Base-by-base conservation (phyloP, 2,329 filamentous ascomycete genomes). In the Phymatotrichopsis omnivora region DNA sequence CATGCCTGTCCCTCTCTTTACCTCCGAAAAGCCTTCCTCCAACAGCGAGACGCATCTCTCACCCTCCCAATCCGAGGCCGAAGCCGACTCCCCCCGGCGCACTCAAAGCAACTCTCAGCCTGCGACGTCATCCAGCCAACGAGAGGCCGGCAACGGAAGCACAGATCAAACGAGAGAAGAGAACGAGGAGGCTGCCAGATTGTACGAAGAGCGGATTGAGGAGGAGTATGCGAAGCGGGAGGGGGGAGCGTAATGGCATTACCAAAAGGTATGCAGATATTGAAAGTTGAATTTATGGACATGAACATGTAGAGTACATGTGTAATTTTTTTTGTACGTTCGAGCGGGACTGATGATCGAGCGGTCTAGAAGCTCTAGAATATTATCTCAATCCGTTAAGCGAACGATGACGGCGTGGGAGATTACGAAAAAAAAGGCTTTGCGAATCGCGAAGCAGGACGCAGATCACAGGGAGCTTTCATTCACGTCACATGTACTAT, bases 201-300 rank as follows among this genome's bases (percentile, higher is more conserved):
- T 53, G n/a, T 59, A 59, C 31, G 52, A 57, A 32, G 57, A 60
- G 46, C 47, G 48, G 19, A 60, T 60, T 20, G 58, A 59, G 49
- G 58, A 60, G 24, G 57, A 60, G 46, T 60, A 60, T 49, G 57
- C 57, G 3, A 60, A 60, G 31, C 31, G 57, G 20, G 57, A 60
- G 43, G 57, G 57, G 24, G 57, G 57, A 14, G 57, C 57, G 47
- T 60, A 53, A 24, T 2, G n/a, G n/a, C n/a, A n/a, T n/a, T n/a
- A n/a, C n/a, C n/a, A n/a, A n/a, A n/a, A n/a, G n/a, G n/a, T n/a
- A n/a, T n/a, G n/a, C n/a, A n/a, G n/a, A n/a, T n/a, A n/a, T n/a
- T n/a, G n/a, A n/a, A n/a, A n/a, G n/a, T n/a, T n/a, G n/a, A n/a
- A n/a, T n/a, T n/a, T n/a, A n/a, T n/a, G n/a, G n/a, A n/a, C n/a